These are phyloP conservation scores for Penicillium simplicissimum DNA, from an alignment of 495 filamentous ascomycete species.

Conservation along the genomic window DNA sequence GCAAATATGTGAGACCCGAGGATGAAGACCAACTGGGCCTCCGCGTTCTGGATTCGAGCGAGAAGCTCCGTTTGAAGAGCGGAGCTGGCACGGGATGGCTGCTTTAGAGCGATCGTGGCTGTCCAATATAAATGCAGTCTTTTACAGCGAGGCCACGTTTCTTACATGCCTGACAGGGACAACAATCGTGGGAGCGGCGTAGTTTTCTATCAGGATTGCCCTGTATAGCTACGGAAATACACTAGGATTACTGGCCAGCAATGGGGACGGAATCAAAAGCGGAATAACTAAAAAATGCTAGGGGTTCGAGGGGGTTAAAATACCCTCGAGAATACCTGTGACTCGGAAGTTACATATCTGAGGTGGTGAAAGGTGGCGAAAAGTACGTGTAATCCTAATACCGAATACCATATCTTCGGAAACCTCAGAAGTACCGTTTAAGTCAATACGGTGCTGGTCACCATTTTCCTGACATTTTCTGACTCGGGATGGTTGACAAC, in stretches of 20 bases:
- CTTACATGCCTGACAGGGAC: no score
- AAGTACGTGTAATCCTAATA: not conserved
- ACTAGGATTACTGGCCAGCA: not conserved
- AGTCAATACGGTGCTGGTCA: not conserved
- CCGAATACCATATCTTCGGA: not conserved
- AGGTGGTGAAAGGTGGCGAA: not conserved
- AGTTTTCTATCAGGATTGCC: no score
- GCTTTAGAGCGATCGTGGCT: no score
- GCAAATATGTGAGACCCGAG: no score
- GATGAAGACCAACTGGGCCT: no score
- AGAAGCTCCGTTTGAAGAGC: no score
- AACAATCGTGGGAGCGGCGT: no score
- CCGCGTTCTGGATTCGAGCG: no score
- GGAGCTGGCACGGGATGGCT: no score
- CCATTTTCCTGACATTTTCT: not conserved
- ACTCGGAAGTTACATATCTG: not conserved
- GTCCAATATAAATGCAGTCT: no score
- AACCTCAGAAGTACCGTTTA: not conserved
- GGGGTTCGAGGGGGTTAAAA: not conserved
- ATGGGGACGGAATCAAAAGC: not conserved
- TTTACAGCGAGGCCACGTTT: no score
- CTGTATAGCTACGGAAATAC: conserved; percentile 2
- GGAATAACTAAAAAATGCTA: not conserved
- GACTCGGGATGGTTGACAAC: no score
- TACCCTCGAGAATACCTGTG: conserved; percentile 1